Base-by-base conservation (phyloP, 257 asterid genomes). In the Mentha longifolia region DNA sequence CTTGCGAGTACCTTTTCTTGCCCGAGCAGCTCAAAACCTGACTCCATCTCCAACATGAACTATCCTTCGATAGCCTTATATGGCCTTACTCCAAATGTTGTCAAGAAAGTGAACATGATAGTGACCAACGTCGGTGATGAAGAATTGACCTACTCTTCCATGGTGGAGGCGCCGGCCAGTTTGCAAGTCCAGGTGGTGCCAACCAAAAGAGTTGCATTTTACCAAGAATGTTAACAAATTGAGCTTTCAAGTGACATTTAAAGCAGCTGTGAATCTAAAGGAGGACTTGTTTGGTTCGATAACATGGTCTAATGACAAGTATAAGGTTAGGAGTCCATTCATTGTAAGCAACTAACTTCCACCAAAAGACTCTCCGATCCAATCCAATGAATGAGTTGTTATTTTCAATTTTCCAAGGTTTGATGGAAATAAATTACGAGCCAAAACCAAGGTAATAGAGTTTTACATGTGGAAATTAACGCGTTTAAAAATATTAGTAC, bases 51-150 rank as follows among this genome's bases (percentile, higher is more conserved):
- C 64, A 68, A 80, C 83, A 86, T 93, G 91, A 93, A 93, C 79
- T 91, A 91, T 56, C 98, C 98, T 12, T 89, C 97, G 13, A 86
- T 93, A 71, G 86, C 87, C 5, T n/a, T 91, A 42, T 79, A 89
- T 8, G 65, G 70, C 39, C 67, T 87, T 41, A 76, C 65, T 25
- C 74, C 50, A 46, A 58, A 65, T 3, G 78, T 60, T 16, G 52
- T 57, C 79, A 89, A 73, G 83, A 78, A 78, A 20, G 91, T 86
- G 60, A 73, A 33, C 25, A 79, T 96, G 70, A 87, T 84, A 1
- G 88, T 81, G 60, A 91, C 88, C 2, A 93, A 89, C 37, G 88
- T 89, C 13, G 98, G 82, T 1, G 91, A 81, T 33, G 88, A 87
- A 28, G 89, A 81, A 5, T 76, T 90, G 5, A 54, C 76, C 15